Conservation (phyloP, 2,329 filamentous ascomycete species). For the Pseudogymnoascus sp. region DNA sequence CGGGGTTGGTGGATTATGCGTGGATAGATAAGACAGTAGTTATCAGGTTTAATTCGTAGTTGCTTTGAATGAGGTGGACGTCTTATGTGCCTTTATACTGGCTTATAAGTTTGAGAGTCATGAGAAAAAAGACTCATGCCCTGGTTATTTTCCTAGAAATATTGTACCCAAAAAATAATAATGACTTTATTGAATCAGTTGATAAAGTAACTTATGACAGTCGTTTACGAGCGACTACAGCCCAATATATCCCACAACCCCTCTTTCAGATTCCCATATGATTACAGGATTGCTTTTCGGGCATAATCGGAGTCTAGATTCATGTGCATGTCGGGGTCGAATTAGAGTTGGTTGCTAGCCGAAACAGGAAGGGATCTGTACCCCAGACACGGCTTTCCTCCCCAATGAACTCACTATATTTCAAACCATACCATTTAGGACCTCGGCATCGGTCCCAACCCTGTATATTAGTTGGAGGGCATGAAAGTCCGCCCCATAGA, state of each 20-base stretch:
- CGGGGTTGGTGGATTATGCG: neutral
- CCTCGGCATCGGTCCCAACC: neutral
- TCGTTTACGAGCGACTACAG: neutral
- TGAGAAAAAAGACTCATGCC: neutral
- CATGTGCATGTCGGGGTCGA: neutral
- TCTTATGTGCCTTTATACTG: constrained; percentile 4
- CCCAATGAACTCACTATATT: constrained; percentile 7
- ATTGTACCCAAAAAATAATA: neutral
- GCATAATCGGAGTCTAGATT: constrained; percentile 7
- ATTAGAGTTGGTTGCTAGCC: constrained; percentile 3
- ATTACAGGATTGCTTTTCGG: neutral
- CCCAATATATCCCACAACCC: constrained; percentile 6
- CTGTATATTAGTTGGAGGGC: constrained; percentile 1
- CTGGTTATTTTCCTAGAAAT: neutral
- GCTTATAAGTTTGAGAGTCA: neutral
- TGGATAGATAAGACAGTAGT: neutral
- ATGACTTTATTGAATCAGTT: neutral
- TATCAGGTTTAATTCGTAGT: neutral
- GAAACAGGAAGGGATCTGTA: constrained; percentile 1
- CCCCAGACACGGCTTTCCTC: constrained; percentile 2
- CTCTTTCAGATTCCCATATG: constrained; percentile 5
- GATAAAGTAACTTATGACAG: neutral
- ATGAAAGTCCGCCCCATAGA: constrained; percentile 2
- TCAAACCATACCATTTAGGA: constrained; percentile 6
- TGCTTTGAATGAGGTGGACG: neutral